Base-by-base conservation (phyloP, 768 basidiomycete genomes). In the Russula sp. region DNA sequence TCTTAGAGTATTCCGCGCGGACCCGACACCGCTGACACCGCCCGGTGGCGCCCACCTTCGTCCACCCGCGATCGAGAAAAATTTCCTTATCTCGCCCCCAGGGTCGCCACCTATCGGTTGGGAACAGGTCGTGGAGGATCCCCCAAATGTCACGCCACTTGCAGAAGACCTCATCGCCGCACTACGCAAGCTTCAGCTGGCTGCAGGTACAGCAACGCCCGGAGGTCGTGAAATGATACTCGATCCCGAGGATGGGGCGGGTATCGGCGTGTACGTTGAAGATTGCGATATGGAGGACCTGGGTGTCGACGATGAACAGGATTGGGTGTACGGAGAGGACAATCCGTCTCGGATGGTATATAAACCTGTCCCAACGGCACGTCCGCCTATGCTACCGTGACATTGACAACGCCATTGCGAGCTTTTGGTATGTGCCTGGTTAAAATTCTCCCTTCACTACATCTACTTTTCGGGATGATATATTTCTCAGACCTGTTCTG, bases 31-130 rank as follows among this genome's bases (percentile, higher is more conserved):
- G 3, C 72, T 56, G 68, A 69, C 62, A 67, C 73, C 46, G 25
- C 65, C 65, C 4, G 64, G 56, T 41, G 67, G 67, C 9, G 61
- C 65, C 35, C 68, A 69, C 68, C 81, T 95, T 39, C 82, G 79
- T 45, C 93, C 94, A 0, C 96, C 96, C 0, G 75, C 80, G 0
- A 67, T 86, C 42, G 89, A 94, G 68, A 93, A 93, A 75, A 98
- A 98, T 75, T 98, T 98, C 75, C 81, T 99, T 50, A 95, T 99
- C 65, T 98, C 97, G 0, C 97, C 97, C 0, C 97, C 97, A 4
- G 97, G 97, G 5, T 97, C 94, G 0, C 97, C 97, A 0, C 97
- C 97, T 0, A 86, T 95, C 1, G 97, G 95, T 3, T 99, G 97
- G 97, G 93, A 97, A 70, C 93, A 82, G 25, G 82, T 94, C 59